Percentiles rank a stretch among this genome's conserved stretches.
phyloP scores from a whole-genome alignment of 345 rosid genomes.

The Bruguiera sexangula region DNA sequence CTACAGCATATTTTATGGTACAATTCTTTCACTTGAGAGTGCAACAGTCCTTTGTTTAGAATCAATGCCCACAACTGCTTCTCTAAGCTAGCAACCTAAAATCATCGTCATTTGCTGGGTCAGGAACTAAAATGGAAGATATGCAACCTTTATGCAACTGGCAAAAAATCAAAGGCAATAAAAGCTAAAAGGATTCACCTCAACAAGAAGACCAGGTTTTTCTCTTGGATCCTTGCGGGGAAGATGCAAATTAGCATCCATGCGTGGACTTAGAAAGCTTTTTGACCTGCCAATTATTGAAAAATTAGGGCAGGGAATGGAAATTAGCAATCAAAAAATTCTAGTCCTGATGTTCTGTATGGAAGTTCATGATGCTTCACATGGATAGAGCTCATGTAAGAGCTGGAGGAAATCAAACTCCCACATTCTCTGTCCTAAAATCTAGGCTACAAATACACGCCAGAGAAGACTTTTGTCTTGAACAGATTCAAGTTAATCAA shows the following conservation, averaged over 20 bases:
- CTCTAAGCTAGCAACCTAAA: conserved; percentile 62
- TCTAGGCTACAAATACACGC: too few relatives aligned
- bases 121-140: conserved; percentile 17
- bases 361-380: neutral
- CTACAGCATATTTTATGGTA: conserved; percentile 59
- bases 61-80: conserved; percentile 62
- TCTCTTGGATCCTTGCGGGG: conserved; percentile 39
- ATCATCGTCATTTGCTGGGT: conserved; percentile 16
- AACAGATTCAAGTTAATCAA: neutral
- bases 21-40: conserved; percentile 50
- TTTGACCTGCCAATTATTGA: conserved; percentile 12
- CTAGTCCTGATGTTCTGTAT: neutral
- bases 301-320: neutral
- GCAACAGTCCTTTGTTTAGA: conserved; percentile 47
- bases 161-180: conserved; percentile 14
- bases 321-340: neutral
- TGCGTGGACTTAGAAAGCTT: conserved; percentile 24
- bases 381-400: neutral
- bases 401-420: neutral
- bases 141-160: neutral
- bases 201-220: conserved; percentile 40
- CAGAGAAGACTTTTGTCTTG: neutral
- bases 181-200: conserved; percentile 41
- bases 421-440: neutral
- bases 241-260: conserved; percentile 30